Evolutionary conservation across 176 grass and related monocot genomes (phyloP).

Genomic region (Zea luxurians): DNA sequence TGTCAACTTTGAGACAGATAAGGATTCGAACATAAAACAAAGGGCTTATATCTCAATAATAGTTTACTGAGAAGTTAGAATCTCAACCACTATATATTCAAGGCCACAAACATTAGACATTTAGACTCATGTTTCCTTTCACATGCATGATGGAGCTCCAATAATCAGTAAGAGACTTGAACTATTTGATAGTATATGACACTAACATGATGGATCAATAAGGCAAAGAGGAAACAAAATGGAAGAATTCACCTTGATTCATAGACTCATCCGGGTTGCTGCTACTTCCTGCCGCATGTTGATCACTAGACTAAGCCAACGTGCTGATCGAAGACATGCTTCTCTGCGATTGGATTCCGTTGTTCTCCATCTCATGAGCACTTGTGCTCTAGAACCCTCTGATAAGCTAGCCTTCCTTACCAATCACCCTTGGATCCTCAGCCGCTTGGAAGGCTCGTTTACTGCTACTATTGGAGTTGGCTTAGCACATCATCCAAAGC

Average conservation of each 20-base stretch:
- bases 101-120: background rate
- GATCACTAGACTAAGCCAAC: constrained; percentile 46
- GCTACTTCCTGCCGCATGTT: constrained; percentile 59
- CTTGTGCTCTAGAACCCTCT: constrained; percentile 86
- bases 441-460: constrained; percentile 80
- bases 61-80: background rate
- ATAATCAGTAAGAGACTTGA: background rate
- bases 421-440: constrained; percentile 72
- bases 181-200: constrained; percentile 5
- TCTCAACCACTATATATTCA: background rate
- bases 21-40: background rate
- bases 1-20: background rate
- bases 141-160: constrained; percentile 24
- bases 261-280: constrained; percentile 63
- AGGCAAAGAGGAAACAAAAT: constrained; percentile 5
- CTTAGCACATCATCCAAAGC: constrained; percentile 82
- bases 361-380: constrained; percentile 75
- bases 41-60: background rate
- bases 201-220: constrained; percentile 14
- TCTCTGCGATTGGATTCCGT: constrained; percentile 70
- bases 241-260: constrained; percentile 61
- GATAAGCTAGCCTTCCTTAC: constrained; percentile 57
- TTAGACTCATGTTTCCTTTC: background rate
- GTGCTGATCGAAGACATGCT: constrained; percentile 92
- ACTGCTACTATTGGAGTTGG: constrained; percentile 73